These are phyloP conservation scores for Chlamydomonas sp. DNA, from an alignment of 139 green algal species.

Conservation along the genomic window DNA sequence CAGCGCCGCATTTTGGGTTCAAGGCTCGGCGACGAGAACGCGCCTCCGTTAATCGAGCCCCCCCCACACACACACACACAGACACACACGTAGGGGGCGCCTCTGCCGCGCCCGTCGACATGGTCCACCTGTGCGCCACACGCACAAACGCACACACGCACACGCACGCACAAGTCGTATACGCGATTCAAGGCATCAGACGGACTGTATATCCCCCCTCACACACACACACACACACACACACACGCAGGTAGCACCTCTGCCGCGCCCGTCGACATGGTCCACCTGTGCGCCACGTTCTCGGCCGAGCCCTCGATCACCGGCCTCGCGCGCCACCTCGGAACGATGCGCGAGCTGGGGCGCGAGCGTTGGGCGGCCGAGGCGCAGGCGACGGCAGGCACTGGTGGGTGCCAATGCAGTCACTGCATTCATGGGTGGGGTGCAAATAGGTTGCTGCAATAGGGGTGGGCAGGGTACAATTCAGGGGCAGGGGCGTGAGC, in stretches of 20 bases:
- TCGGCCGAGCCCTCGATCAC: constrained; percentile 56
- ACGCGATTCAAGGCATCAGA: no score
- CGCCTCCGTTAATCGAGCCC: neutral
- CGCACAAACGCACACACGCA: constrained; percentile 60
- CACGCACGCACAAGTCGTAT: no score
- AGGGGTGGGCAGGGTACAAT: no score
- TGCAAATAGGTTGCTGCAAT: no score
- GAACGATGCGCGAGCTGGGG: constrained; percentile 21
- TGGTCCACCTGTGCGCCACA: constrained; percentile 55
- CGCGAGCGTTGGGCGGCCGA: neutral
- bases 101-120: neutral
- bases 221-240: neutral
- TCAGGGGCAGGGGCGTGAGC: neutral
- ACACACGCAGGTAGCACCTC: neutral
- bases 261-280: neutral
- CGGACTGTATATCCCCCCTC: no score
- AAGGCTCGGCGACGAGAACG: no score
- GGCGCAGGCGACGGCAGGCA: neutral
- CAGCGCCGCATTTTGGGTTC: no score
- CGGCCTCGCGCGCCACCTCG: constrained; percentile 46
- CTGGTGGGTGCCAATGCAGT: neutral
- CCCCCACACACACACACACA: neutral
- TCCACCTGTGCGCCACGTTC: constrained; percentile 65
- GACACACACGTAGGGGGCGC: neutral
- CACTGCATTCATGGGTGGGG: no score